phyloP scores from a whole-genome alignment of 176 grass and related monocot genomes.

The Triticum turgidum region DNA sequence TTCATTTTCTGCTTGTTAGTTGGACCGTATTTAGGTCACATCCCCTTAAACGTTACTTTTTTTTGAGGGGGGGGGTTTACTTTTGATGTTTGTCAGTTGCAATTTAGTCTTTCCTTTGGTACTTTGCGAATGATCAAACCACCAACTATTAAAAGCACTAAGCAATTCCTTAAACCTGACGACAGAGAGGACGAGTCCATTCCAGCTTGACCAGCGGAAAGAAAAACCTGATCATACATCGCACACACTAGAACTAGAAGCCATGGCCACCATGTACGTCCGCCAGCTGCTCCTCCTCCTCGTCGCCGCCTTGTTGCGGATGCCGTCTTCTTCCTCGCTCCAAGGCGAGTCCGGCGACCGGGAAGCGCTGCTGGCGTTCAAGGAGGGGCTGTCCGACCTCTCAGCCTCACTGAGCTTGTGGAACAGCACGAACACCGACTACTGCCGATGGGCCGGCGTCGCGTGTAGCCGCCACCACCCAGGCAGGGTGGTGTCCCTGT shows the following conservation, averaged over 20 bases:
- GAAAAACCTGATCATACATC: not conserved
- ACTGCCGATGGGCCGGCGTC: conserved; percentile 25
- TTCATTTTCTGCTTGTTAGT: too few relatives aligned
- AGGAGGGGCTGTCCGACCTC: not conserved
- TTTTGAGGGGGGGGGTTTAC: too few relatives aligned
- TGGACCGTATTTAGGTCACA: too few relatives aligned
- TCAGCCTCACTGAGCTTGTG: conserved; percentile 5
- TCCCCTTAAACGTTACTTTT: too few relatives aligned
- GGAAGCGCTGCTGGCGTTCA: conserved; percentile 10
- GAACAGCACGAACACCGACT: not conserved
- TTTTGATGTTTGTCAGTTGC: too few relatives aligned
- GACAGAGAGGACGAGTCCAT: too few relatives aligned
- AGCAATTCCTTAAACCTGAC: too few relatives aligned
- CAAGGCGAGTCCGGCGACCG: not conserved
- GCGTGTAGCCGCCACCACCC: conserved; percentile 28
- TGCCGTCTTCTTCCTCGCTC: not conserved
- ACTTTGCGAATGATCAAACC: too few relatives aligned
- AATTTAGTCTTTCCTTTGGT: too few relatives aligned
- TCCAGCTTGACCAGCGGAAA: too few relatives aligned
- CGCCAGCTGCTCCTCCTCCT: not conserved
- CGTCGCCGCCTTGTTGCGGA: not conserved
- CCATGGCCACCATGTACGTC: not conserved
- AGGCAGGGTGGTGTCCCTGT: not conserved
- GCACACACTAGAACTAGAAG: not conserved
- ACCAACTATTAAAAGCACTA: too few relatives aligned